phyloP scores from a whole-genome alignment of 768 basidiomycete genomes.

The Pholiota microspora region DNA sequence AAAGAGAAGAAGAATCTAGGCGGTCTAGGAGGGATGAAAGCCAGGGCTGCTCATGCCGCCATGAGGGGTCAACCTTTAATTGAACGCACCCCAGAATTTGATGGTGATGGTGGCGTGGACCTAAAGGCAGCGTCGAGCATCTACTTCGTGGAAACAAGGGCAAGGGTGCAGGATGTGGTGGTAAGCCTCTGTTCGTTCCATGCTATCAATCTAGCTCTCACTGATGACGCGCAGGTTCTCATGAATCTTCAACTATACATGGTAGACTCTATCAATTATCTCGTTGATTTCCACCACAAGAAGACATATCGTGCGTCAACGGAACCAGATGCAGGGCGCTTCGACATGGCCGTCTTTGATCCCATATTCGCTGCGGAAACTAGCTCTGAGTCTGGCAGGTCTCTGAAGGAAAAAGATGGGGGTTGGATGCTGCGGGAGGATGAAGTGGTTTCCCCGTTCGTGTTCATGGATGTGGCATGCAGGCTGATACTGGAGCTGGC shows the following conservation, averaged over 20 bases:
- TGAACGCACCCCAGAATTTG: constrained; percentile 61
- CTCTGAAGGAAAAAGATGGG: constrained; percentile 52
- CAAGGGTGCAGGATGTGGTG: constrained; percentile 87
- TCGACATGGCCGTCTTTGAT: constrained; percentile 62
- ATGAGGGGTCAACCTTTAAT: constrained; percentile 39
- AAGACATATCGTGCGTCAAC: constrained; percentile 82
- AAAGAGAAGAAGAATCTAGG: constrained; percentile 83
- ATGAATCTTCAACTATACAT: constrained; percentile 98
- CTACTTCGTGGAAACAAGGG: constrained; percentile 93
- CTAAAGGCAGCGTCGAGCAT: constrained; percentile 71
- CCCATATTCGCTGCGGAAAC: constrained; percentile 40
- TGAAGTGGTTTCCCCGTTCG: constrained; percentile 80
- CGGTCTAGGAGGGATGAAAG: constrained; percentile 57
- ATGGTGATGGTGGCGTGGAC: constrained; percentile 60
- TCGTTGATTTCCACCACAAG: constrained; percentile 98
- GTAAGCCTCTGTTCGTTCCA: constrained; percentile 45
- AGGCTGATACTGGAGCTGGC: constrained; percentile 92
- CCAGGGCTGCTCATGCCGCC: constrained; percentile 10
- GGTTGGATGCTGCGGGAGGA: constrained; percentile 40
- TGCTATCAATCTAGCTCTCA: background rate
- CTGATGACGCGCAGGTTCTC: constrained; percentile 56
- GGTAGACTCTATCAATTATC: constrained; percentile 93
- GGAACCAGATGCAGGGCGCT: constrained; percentile 66
- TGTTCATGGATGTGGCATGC: constrained; percentile 97
- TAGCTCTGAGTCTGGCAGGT: constrained; percentile 52